These are phyloP conservation scores for Pyrenula massariospora DNA, from an alignment of 495 filamentous ascomycete genomes.

Conservation along the genomic window DNA sequence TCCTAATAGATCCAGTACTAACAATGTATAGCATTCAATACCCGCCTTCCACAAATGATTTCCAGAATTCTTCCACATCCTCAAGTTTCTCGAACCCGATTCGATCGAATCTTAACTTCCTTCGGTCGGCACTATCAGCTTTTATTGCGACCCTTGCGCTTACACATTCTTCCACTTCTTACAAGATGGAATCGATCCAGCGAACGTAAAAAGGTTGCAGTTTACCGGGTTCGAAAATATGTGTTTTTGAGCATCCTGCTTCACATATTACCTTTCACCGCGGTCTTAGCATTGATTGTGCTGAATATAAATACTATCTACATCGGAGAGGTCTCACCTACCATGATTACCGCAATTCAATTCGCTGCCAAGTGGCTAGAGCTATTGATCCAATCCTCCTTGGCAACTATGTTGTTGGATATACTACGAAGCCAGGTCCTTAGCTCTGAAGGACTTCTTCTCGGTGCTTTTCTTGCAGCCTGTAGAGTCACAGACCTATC, in stretches of 20 bases:
- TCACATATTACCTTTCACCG: not conserved
- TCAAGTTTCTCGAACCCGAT: too few species aligned
- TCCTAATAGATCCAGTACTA: too few species aligned
- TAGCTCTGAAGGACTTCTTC: slow-evolving; percentile 5
- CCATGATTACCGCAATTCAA: slow-evolving; percentile 6
- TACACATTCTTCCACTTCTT: too few species aligned
- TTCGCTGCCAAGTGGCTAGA: slow-evolving; percentile 15
- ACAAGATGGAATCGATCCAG: too few species aligned
- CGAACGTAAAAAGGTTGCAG: not conserved
- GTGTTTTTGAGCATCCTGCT: not conserved
- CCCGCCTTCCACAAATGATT: too few species aligned
- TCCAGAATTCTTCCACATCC: too few species aligned
- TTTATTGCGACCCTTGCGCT: too few species aligned
- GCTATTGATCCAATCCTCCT: slow-evolving; percentile 12
- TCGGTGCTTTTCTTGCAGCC: slow-evolving; percentile 11
- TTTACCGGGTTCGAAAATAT: not conserved
- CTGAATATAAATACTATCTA: not conserved
- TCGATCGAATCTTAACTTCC: too few species aligned
- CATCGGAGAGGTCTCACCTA: not conserved
- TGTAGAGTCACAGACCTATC: slow-evolving; percentile 9
- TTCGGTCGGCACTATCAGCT: too few species aligned
- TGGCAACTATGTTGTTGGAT: slow-evolving; percentile 5
- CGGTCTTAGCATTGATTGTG: not conserved
- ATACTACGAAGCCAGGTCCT: slow-evolving; percentile 6
- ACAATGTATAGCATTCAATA: too few species aligned